These are phyloP conservation scores for Didymella pinodella DNA, from an alignment of 2,329 filamentous ascomycete genomes.

Conservation along the genomic window DNA sequence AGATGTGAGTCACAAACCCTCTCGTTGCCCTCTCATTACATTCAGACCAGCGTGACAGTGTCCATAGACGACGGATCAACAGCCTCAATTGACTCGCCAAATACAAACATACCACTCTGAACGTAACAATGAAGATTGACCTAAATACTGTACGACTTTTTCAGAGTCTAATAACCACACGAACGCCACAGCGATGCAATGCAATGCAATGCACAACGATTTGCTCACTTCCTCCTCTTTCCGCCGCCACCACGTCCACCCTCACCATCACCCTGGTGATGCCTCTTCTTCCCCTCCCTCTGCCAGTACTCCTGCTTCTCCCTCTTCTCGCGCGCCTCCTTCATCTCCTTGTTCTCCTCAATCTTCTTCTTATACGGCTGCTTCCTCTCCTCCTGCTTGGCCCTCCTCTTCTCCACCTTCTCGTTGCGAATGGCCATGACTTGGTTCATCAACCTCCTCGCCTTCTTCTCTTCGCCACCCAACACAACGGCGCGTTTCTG, in stretches of 20 bases:
- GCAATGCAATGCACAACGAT: slow-evolving; percentile 3
- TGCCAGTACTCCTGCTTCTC: slow-evolving; percentile 94
- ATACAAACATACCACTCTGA: too few species aligned
- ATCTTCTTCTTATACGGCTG: slow-evolving; percentile 84
- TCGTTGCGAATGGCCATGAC: slow-evolving; percentile 90
- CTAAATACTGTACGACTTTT: background rate
- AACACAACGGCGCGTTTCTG: slow-evolving; percentile 95
- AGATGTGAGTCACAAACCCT: too few species aligned
- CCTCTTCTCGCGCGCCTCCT: slow-evolving; percentile 83
- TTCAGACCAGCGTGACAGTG: too few species aligned
- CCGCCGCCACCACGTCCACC: slow-evolving; percentile 49
- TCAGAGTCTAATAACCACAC: background rate
- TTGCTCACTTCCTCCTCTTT: slow-evolving; percentile 39
- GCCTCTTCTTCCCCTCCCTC: slow-evolving; percentile 83
- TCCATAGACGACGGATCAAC: too few species aligned
- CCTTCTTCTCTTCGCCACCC: slow-evolving; percentile 83
- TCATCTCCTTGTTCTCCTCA: slow-evolving; percentile 83
- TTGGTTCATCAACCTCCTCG: slow-evolving; percentile 89
- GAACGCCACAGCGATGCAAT: slow-evolving; percentile 15
- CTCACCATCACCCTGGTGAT: slow-evolving; percentile 61
- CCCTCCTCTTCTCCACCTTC: slow-evolving; percentile 81
- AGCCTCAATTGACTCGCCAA: too few species aligned
- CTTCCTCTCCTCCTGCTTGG: slow-evolving; percentile 87
- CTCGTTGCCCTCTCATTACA: too few species aligned
- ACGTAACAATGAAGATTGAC: too few species aligned